These are phyloP conservation scores for Coemansia sp. DNA, from an alignment of 192 early-diverging fungal species.

Conservation along the genomic window DNA sequence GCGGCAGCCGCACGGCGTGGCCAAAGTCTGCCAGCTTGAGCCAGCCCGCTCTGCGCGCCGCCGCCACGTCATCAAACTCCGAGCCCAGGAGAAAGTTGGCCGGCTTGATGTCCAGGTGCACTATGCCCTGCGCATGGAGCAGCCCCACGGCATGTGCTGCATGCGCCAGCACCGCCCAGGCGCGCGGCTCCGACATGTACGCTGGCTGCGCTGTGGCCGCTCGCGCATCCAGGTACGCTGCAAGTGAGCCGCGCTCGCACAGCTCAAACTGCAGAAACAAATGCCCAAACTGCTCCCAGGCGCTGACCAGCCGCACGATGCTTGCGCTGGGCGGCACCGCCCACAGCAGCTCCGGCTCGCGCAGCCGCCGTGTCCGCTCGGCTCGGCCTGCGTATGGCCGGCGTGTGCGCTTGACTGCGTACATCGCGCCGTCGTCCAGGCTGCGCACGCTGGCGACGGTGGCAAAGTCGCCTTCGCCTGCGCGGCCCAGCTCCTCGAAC, in stretches of 20 bases:
- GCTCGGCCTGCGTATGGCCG: constrained; percentile 65
- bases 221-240: constrained; percentile 27
- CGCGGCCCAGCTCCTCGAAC: constrained; percentile 62
- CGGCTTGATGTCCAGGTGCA: constrained; percentile 92
- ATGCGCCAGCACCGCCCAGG: constrained; percentile 67
- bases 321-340: constrained; percentile 58
- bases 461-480: constrained; percentile 84
- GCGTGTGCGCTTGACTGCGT: constrained; percentile 82
- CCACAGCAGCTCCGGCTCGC: constrained; percentile 84
- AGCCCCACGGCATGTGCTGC: constrained; percentile 61
- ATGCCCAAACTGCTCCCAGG: constrained; percentile 91
- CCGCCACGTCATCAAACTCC: constrained; percentile 15
- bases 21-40: constrained; percentile 95
- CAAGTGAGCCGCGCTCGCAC: constrained; percentile 73
- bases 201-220: constrained; percentile 53
- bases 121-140: constrained; percentile 68
- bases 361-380: constrained; percentile 69
- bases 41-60: constrained; percentile 53
- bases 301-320: constrained; percentile 70
- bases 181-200: constrained; percentile 56
- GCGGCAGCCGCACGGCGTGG: constrained; percentile 57
- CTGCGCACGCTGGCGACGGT: constrained; percentile 76
- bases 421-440: constrained; percentile 61
- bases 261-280: constrained; percentile 90
- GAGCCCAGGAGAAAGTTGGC: constrained; percentile 76